Percentiles rank a stretch among this genome's conserved stretches.
These are phyloP conservation scores for Chimonanthus praecox DNA, from an alignment of 164 flowering plant genomes.

Conservation along the genomic window DNA sequence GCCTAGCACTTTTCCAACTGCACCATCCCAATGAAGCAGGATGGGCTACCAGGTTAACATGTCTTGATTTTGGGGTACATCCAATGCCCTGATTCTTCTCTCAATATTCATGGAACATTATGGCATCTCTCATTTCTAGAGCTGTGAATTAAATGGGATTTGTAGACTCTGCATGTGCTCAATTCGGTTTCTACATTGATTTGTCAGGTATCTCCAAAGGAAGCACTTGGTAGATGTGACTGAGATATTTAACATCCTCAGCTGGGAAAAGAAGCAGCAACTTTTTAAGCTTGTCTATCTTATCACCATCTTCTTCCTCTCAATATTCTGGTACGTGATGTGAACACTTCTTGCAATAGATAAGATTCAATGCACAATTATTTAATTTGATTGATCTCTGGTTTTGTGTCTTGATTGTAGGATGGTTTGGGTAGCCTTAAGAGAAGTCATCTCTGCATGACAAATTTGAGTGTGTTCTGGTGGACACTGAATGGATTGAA, in stretches of 20 bases:
- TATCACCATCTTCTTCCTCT: slow-evolving; percentile 50
- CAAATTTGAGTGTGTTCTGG: not conserved
- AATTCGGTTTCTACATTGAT: slow-evolving; percentile 1
- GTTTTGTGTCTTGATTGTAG: slow-evolving; percentile 16
- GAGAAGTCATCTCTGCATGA: not conserved
- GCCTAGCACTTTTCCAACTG: too few species aligned
- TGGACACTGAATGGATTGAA: not conserved
- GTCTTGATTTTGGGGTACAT: too few species aligned
- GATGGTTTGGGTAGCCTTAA: slow-evolving; percentile 47
- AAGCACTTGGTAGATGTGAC: slow-evolving; percentile 84
- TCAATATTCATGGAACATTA: too few species aligned
- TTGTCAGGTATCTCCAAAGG: slow-evolving; percentile 51
- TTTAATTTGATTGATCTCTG: not conserved
- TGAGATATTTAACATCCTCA: slow-evolving; percentile 81
- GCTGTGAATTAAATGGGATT: not conserved
- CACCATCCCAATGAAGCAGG: too few species aligned
- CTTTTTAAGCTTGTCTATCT: slow-evolving; percentile 79
- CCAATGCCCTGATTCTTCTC: too few species aligned
- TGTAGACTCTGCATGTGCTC: not conserved
- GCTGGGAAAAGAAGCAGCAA: slow-evolving; percentile 77
- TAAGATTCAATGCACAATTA: not conserved
- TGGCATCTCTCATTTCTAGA: not conserved
- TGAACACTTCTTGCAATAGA: not conserved
- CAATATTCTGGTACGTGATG: slow-evolving; percentile 65
- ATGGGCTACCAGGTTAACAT: too few species aligned